phyloP scores from a whole-genome alignment of 306 rosid species.

The Rosa chinensis region DNA sequence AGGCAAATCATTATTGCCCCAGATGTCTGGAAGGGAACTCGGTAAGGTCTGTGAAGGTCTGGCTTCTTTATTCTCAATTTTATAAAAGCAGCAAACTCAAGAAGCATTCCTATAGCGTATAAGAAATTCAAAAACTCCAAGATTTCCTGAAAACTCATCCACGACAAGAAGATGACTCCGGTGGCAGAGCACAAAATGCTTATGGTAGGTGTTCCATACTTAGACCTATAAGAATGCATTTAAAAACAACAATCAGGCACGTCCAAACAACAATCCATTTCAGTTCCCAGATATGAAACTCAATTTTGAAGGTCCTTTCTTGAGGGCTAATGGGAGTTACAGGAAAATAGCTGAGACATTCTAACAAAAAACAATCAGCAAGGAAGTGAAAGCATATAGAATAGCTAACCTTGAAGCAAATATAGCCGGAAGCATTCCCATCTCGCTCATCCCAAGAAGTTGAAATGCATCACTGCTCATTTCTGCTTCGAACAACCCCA shows the following conservation, averaged over 20 bases:
- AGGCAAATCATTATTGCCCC: constrained; percentile 70
- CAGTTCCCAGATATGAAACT: neutral
- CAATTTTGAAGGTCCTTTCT: neutral
- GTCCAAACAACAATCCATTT: constrained; percentile 3
- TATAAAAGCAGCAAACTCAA: constrained; percentile 82
- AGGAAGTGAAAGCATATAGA: constrained; percentile 8
- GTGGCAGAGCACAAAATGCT: constrained; percentile 81
- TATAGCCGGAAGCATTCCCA: constrained; percentile 85
- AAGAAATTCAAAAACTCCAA: constrained; percentile 84
- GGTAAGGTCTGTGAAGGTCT: constrained; percentile 76
- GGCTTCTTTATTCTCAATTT: constrained; percentile 67
- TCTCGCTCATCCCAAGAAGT: constrained; percentile 91
- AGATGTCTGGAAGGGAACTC: constrained; percentile 68
- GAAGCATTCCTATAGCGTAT: constrained; percentile 85
- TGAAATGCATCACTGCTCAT: constrained; percentile 91
- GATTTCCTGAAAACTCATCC: constrained; percentile 94
- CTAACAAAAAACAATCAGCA: neutral
- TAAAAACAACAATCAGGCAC: constrained; percentile 16
- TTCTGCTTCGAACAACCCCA: constrained; percentile 92
- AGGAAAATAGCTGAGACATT: neutral
- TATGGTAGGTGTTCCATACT: constrained; percentile 78
- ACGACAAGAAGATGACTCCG: constrained; percentile 85
- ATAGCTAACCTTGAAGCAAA: constrained; percentile 70
- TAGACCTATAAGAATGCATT: constrained; percentile 49
- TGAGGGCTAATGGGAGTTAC: neutral